Evolutionary conservation across 768 basidiomycete species (phyloP).

Genomic region (Tulasnella sp.): DNA sequence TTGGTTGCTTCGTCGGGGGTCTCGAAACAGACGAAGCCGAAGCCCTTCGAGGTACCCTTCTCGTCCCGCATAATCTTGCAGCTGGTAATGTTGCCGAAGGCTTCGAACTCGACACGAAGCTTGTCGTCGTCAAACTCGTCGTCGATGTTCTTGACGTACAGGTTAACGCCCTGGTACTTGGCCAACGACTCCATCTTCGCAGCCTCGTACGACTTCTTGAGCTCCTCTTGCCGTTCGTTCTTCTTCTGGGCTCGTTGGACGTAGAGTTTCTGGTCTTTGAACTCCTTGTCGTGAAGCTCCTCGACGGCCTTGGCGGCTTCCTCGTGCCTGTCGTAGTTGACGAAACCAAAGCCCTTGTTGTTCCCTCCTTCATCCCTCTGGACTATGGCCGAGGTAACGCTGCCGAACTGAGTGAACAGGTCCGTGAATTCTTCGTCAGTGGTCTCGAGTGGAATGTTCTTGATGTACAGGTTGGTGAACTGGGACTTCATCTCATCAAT

Average conservation of each 20-base stretch:
- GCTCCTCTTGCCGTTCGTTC: conserved; percentile 94
- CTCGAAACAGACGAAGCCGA: conserved; percentile 99
- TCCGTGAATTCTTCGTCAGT: conserved; percentile 80
- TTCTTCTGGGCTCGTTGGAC: conserved; percentile 98
- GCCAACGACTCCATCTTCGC: conserved; percentile 95
- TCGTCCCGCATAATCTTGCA: conserved; percentile 99
- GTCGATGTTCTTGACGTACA: conserved; percentile 99
- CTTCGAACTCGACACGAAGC: conserved; percentile 92
- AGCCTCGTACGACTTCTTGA: conserved; percentile 88
- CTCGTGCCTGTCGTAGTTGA: conserved; percentile 92
- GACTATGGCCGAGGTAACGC: conserved; percentile 83
- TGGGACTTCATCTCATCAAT: conserved; percentile 95
- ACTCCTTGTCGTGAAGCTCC: conserved; percentile 76
- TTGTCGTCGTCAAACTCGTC: conserved; percentile 98
- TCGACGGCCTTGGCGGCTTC: conserved; percentile 90
- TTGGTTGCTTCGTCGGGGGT: conserved; percentile 98
- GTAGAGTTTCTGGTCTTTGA: conserved; percentile 84
- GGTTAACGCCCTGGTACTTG: conserved; percentile 98
- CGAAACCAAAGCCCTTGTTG: conserved; percentile 97
- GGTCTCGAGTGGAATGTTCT: conserved; percentile 86
- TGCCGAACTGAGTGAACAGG: conserved; percentile 73
- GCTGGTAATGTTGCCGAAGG: conserved; percentile 94
- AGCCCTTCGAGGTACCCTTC: conserved; percentile 87
- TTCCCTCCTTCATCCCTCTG: conserved; percentile 81
- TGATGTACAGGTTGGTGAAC: conserved; percentile 98